A percentile compares a stretch with the other conserved stretches of the same genome.
phyloP scores from a whole-genome alignment of 2,329 filamentous ascomycete species.

The Fusarium xyrophilum region DNA sequence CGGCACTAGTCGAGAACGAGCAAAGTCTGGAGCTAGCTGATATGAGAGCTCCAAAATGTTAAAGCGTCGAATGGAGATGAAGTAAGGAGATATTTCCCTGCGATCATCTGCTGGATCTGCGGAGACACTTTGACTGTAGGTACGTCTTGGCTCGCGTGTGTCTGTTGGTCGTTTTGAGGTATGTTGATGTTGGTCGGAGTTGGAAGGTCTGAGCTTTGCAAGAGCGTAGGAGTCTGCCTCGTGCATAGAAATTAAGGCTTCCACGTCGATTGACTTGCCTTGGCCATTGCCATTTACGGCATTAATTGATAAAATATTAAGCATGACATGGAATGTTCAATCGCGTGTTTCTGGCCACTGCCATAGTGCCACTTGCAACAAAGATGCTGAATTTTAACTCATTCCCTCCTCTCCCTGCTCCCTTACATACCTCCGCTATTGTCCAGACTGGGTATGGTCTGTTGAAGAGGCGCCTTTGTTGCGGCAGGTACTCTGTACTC shows the following conservation, averaged over 20 bases:
- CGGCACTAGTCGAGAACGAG: neutral
- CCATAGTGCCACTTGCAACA: neutral
- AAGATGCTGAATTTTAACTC: neutral
- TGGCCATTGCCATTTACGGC: fast-evolving
- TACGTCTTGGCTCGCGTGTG: neutral
- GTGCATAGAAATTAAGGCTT: fast-evolving
- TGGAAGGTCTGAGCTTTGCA: too few species aligned
- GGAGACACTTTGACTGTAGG: fast-evolving
- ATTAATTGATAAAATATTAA: too few species aligned
- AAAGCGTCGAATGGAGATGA: neutral
- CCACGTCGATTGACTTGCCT: fast-evolving
- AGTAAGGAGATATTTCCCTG: neutral
- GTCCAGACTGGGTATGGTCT: neutral
- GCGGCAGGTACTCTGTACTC: too few species aligned
- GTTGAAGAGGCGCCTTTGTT: neutral
- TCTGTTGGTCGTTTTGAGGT: neutral
- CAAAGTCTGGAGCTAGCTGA: neutral
- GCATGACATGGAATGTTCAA: neutral
- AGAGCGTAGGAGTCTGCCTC: neutral
- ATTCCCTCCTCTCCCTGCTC: too few species aligned
- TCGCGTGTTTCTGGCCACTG: fast-evolving
- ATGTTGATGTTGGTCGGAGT: fast-evolving
- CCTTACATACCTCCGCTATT: too few species aligned
- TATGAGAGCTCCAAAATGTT: neutral
- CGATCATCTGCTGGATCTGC: neutral